phyloP scores from a whole-genome alignment of 2,329 filamentous ascomycete species.

The Cercospora canescens region DNA sequence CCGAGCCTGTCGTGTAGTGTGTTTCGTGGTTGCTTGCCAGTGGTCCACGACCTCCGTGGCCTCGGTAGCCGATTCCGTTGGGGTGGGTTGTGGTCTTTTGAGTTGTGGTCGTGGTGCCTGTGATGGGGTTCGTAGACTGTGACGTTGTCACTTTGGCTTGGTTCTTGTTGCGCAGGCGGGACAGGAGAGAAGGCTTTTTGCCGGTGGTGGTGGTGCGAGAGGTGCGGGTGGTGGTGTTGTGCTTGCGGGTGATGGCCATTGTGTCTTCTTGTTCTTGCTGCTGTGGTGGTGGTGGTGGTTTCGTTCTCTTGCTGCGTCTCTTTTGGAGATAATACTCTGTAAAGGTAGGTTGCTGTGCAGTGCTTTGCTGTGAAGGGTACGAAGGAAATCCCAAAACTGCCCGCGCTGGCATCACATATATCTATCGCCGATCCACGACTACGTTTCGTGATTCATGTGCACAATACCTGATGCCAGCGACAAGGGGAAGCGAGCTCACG shows the following conservation, averaged over 20 bases:
- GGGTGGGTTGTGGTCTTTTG: conserved; percentile 35
- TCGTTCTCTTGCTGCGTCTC: background rate
- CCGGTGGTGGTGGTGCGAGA: conserved; percentile 32
- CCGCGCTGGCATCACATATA: conserved; percentile 9
- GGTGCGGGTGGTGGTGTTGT: conserved; percentile 10
- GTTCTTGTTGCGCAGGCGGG: conserved; percentile 51
- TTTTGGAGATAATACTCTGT: background rate
- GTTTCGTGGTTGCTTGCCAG: conserved; percentile 27
- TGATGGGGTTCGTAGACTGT: conserved; percentile 44
- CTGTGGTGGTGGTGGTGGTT: background rate
- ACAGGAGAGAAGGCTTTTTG: conserved; percentile 55
- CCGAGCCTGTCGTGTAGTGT: conserved; percentile 30
- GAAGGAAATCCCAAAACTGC: background rate
- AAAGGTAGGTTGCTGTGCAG: background rate
- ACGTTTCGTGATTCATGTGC: background rate
- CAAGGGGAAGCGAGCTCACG: background rate
- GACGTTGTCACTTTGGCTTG: conserved; percentile 44
- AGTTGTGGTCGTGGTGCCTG: conserved; percentile 41
- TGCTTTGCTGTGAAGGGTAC: conserved; percentile 5
- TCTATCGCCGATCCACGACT: background rate
- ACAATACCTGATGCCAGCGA: conserved; percentile 6
- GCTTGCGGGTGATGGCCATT: conserved; percentile 9
- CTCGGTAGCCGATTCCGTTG: conserved; percentile 27
- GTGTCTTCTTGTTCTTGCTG: background rate
- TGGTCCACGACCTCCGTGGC: conserved; percentile 28